Conservation (phyloP, 768 basidiomycete species). For the Xanthoconium stramineum region DNA sequence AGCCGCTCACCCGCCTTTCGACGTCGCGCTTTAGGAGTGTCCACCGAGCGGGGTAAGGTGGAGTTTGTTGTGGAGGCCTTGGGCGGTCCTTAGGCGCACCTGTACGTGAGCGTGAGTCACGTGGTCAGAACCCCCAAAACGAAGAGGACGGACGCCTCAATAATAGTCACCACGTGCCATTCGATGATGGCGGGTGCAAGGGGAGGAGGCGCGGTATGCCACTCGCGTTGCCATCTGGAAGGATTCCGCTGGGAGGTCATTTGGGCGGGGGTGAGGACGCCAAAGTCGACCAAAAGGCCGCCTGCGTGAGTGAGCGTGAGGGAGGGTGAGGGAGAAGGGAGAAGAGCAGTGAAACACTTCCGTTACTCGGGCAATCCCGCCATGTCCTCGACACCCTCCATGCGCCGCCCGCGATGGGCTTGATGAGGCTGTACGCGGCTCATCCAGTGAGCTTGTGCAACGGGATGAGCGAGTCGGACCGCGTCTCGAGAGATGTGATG, state of each 20-base stretch:
- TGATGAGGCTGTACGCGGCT: conserved; percentile 87
- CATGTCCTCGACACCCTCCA: conserved; percentile 81
- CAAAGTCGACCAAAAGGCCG: conserved; percentile 83
- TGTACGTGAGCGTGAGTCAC: background rate
- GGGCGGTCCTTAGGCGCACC: conserved; percentile 61
- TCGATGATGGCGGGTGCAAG: conserved; percentile 88
- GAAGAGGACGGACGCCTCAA: conserved; percentile 63
- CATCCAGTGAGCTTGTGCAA: conserved; percentile 97
- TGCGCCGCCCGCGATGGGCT: conserved; percentile 77
- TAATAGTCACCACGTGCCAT: conserved; percentile 95
- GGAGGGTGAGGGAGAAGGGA: background rate
- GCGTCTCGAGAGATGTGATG: conserved; percentile 8
- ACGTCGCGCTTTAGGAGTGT: conserved; percentile 88
- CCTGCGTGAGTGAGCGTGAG: conserved; percentile 43
- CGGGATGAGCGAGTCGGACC: conserved; percentile 54
- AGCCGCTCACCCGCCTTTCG: conserved; percentile 95
- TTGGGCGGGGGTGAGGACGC: conserved; percentile 62
- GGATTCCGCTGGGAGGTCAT: conserved; percentile 46
- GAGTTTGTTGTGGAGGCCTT: conserved; percentile 60
- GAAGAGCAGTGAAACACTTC: conserved; percentile 38
- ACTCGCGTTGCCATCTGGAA: conserved; percentile 20
- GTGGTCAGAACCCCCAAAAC: background rate
- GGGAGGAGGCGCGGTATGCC: conserved; percentile 64
- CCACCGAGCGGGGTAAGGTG: conserved; percentile 28
- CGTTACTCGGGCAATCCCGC: conserved; percentile 96